A percentile compares a stretch with the other conserved stretches of the same genome.
Conservation (phyloP, 1,284 basidiomycete species). For the Puccinia polysora region DNA sequence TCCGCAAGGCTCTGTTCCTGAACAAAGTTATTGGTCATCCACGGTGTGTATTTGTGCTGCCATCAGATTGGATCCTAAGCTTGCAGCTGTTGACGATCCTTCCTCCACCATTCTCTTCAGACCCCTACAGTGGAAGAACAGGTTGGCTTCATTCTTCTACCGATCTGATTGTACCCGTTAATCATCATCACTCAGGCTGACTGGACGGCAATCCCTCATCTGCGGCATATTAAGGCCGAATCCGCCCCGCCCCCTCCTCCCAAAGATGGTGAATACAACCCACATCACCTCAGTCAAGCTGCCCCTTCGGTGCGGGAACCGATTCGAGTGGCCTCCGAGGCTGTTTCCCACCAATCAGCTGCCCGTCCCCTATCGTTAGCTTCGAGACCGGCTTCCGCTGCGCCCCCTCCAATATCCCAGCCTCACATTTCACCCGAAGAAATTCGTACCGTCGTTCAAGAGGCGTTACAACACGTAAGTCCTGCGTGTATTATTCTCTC, state of each 20-base stretch:
- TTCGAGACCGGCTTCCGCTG: background rate
- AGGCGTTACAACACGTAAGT: slow-evolving; percentile 39
- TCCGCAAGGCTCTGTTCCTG: background rate
- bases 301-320: slow-evolving; percentile 16
- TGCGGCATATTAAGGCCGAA: slow-evolving; percentile 2
- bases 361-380: background rate
- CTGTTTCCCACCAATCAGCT: slow-evolving; percentile 17
- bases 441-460: slow-evolving; percentile 24
- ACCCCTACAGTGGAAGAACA: slow-evolving; percentile 34
- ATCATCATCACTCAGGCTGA: background rate
- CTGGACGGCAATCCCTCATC: background rate
- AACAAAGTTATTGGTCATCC: slow-evolving; percentile 43
- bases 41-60: slow-evolving; percentile 16
- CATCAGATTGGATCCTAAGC: background rate
- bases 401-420: background rate
- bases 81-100: background rate
- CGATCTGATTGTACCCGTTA: background rate
- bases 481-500: background rate
- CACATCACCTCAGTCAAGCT: slow-evolving; percentile 10
- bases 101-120: background rate
- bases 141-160: background rate
- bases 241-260: slow-evolving; percentile 25
- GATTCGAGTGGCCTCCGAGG: slow-evolving; percentile 6
- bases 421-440: slow-evolving; percentile 22
- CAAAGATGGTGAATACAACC: slow-evolving; percentile 26